Conservation (phyloP, 1,284 basidiomycete genomes). For the Erythrobasidium hasegawianum region DNA sequence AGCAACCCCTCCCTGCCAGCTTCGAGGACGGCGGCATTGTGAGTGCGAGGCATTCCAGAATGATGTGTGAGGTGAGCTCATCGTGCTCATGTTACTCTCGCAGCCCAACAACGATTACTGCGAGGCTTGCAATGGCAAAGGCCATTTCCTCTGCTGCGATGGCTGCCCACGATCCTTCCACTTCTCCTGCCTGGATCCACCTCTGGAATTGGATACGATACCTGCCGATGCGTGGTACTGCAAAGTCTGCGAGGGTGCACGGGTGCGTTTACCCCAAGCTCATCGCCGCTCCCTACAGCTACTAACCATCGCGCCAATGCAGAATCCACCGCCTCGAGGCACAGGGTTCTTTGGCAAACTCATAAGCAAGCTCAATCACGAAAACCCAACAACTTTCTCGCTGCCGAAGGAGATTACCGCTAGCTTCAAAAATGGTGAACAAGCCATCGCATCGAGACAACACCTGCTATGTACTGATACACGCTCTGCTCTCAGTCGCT, state of each 20-base stretch:
- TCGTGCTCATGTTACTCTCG: background rate
- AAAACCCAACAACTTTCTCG: constrained; percentile 49
- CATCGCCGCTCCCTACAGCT: background rate
- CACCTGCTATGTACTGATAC: background rate
- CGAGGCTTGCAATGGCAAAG: constrained; percentile 71
- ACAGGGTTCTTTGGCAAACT: constrained; percentile 47
- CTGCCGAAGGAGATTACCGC: constrained; percentile 48
- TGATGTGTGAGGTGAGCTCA: background rate
- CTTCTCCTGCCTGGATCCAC: constrained; percentile 91
- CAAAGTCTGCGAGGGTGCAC: constrained; percentile 41
- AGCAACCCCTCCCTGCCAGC: background rate
- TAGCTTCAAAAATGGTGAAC: constrained; percentile 48
- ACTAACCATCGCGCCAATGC: background rate
- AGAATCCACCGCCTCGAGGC: constrained; percentile 38
- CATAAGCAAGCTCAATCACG: constrained; percentile 45
- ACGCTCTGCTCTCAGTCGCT: constrained; percentile 41
- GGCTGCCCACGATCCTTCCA: constrained; percentile 89
- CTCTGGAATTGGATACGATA: constrained; percentile 78
- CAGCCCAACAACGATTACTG: constrained; percentile 91
- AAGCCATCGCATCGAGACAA: too few relatives aligned
- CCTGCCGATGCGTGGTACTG: constrained; percentile 92
- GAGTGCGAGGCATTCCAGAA: background rate
- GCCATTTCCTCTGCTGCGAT: constrained; percentile 79
- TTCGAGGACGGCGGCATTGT: constrained; percentile 15
- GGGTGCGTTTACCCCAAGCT: constrained; percentile 4